Base-by-base conservation (phyloP, 257 asterid species). In the Mentha longifolia region DNA sequence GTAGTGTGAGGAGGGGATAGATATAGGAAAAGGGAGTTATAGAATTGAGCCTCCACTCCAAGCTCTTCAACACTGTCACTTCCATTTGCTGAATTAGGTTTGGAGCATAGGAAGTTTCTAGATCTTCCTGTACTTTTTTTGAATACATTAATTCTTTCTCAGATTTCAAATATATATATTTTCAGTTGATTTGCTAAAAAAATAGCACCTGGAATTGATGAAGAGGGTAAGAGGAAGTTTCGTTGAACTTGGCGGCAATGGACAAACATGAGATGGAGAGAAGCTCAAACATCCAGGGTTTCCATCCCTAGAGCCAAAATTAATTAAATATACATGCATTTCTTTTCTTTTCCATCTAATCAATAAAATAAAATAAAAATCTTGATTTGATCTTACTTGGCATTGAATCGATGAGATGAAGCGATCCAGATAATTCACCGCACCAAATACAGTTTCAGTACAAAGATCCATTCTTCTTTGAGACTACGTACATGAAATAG, bases 361-460 rank as follows among this genome's bases (percentile, higher is more conserved):
- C 31, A 28, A 28, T 28, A 28, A 2, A n/a, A n/a, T n/a, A n/a
- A n/a, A n/a, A n/a, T n/a, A n/a, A 28, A 28, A 28, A 1, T 28
- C 31, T 28, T 28, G 25, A 22, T 22, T 22, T 28, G 3, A 28
- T 28, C 31, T 28, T 33, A 87, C 94, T 62, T 76, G 82, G 57
- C 89, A 88, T 22, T 65, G 78, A 6, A 39, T 64, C 6, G 72
- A 6, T 9, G 98, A 87, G 57, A 85, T 59, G 60, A 90, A 92
- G 0, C 95, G 95, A 80, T 90, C 98, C 47, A 90, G 65, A 62
- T 87, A 85, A 77, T 84, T 90, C 9, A 76, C 92, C 9, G 98
- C 96, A 30, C 61, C 49, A 70, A 90, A 90, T 5, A 77, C 72
- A 17, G 91, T 87, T 71, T 67, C 89, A 19, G 17, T 20, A 12